Evolutionary conservation across 2,329 filamentous ascomycete species (phyloP).

Genomic region (Colletotrichum tofieldiae): DNA sequence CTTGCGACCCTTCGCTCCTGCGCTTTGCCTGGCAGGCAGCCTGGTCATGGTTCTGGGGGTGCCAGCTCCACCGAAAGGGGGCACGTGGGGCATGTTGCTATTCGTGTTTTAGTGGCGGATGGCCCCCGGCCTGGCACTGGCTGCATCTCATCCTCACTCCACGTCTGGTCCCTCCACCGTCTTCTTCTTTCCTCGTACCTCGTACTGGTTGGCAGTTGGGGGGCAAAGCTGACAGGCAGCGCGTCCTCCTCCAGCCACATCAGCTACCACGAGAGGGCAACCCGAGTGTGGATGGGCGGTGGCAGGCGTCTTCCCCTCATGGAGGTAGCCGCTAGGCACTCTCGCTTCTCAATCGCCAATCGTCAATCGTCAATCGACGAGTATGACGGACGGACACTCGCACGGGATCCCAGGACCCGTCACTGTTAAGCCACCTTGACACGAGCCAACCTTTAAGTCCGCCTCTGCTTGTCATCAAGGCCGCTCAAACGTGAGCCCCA

Average conservation of each 20-base stretch:
- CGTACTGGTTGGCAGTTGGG: conserved; percentile 6
- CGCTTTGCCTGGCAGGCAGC: neutral
- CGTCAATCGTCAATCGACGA: neutral
- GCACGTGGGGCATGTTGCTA: conserved; percentile 41
- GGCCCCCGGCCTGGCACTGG: conserved; percentile 14
- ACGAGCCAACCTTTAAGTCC: conserved; percentile 17
- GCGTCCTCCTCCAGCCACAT: conserved; percentile 34
- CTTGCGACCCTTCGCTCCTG: neutral
- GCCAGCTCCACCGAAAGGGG: conserved; percentile 31
- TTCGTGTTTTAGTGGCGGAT: conserved; percentile 37
- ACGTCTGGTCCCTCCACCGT: neutral
- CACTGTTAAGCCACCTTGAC: conserved; percentile 32
- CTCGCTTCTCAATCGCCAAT: neutral
- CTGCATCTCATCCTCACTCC: conserved; percentile 19
- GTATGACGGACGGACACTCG: conserved; percentile 10
- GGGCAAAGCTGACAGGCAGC: neutral
- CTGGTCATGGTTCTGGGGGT: conserved; percentile 19
- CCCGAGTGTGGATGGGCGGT: neutral
- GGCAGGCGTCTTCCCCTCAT: conserved; percentile 1
- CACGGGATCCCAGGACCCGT: conserved; percentile 32
- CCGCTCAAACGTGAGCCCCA: conserved; percentile 29
- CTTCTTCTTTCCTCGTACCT: conserved; percentile 27
- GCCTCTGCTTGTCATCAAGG: conserved; percentile 5
- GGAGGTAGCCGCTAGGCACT: neutral
- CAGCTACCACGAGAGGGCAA: conserved; percentile 27